Conservation (phyloP, 2,329 filamentous ascomycete genomes). For the Corynespora cassiicola region DNA sequence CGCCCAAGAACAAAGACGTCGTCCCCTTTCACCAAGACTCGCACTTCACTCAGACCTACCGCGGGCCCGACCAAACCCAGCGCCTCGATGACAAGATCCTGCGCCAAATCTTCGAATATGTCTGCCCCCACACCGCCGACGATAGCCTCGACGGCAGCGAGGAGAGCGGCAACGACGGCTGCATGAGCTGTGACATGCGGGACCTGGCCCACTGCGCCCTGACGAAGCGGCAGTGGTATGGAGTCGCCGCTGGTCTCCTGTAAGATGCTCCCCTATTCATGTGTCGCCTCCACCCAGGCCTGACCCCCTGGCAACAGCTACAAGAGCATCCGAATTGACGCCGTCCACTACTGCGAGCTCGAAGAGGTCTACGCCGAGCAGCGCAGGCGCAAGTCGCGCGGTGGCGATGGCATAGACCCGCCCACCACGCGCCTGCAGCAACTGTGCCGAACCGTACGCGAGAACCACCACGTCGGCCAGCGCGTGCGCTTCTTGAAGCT, state of each 20-base stretch:
- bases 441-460: slow-evolving; percentile 81
- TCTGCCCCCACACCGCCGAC: slow-evolving; percentile 84
- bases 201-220: slow-evolving; percentile 82
- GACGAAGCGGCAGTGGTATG: slow-evolving; percentile 76
- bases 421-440: slow-evolving; percentile 77
- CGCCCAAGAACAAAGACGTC: slow-evolving; percentile 46
- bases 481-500: slow-evolving; percentile 82
- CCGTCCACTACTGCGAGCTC: slow-evolving; percentile 91
- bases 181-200: slow-evolving; percentile 92
- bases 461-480: slow-evolving; percentile 73
- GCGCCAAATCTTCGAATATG: slow-evolving; percentile 76
- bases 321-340: slow-evolving; percentile 88
- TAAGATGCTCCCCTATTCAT: no score
- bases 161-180: slow-evolving; percentile 77
- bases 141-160: slow-evolving; percentile 78
- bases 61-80: slow-evolving; percentile 50
- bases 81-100: slow-evolving; percentile 73
- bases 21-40: slow-evolving; percentile 34
- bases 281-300: no score
- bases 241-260: slow-evolving; percentile 64
- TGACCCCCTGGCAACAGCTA: slow-evolving; percentile 62
- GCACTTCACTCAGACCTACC: slow-evolving; percentile 35
- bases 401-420: slow-evolving; percentile 81
- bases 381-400: slow-evolving; percentile 62
- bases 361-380: slow-evolving; percentile 82